Percentiles rank a stretch among this genome's conserved stretches.
Conservation (phyloP, 2,329 filamentous ascomycete genomes). For the Exophiala mesophila region DNA sequence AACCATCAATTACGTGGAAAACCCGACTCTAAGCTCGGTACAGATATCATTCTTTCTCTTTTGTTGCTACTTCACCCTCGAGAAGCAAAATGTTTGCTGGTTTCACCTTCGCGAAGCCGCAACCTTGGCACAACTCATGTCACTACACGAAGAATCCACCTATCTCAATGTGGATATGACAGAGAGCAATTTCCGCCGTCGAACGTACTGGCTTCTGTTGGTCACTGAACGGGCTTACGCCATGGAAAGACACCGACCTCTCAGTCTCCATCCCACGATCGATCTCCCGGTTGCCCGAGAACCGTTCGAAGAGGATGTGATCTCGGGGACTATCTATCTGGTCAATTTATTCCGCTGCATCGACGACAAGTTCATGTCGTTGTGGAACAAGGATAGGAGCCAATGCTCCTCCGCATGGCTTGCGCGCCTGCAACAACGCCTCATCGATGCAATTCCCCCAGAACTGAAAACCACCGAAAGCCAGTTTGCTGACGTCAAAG, state of each 20-base stretch:
- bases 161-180: slow-evolving; percentile 56
- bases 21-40: slow-evolving; percentile 36
- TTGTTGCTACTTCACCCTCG: slow-evolving; percentile 64
- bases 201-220: slow-evolving; percentile 69
- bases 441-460: slow-evolving; percentile 19
- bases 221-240: slow-evolving; percentile 67
- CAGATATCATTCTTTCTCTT: slow-evolving; percentile 78
- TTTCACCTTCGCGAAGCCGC: slow-evolving; percentile 72
- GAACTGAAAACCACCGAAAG: slow-evolving; percentile 24
- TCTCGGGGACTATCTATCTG: slow-evolving; percentile 55
- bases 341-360: slow-evolving; percentile 62
- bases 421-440: slow-evolving; percentile 55
- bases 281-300: slow-evolving; percentile 54
- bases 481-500: slow-evolving; percentile 36
- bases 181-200: slow-evolving; percentile 59
- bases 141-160: slow-evolving; percentile 40
- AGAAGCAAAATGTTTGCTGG: slow-evolving; percentile 72
- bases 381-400: slow-evolving; percentile 62
- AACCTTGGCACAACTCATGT: slow-evolving; percentile 52
- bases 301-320: slow-evolving; percentile 52
- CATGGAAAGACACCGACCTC: slow-evolving; percentile 59
- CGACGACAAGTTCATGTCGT: slow-evolving; percentile 58
- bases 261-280: slow-evolving; percentile 63
- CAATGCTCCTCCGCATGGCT: slow-evolving; percentile 57
- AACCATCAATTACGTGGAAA: slow-evolving; percentile 38